These are phyloP conservation scores for Lodderomyces theae DNA, from an alignment of 1,139 yeast genomes.

Conservation along the genomic window DNA sequence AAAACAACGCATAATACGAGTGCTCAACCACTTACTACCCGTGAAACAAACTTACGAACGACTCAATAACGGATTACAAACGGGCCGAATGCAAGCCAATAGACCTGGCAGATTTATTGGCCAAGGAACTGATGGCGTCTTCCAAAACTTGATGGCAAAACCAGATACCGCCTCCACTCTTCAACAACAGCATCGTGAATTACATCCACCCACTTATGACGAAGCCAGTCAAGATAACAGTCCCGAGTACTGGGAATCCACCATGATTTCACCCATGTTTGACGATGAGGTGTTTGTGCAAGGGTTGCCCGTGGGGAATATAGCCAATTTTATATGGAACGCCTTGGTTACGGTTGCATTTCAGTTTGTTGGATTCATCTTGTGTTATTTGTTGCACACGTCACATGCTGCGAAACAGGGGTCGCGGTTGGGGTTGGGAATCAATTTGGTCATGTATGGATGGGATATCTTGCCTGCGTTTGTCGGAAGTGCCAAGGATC, in stretches of 20 bases:
- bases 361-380: constrained; percentile 88
- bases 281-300: constrained; percentile 90
- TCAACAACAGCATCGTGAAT: constrained; percentile 33
- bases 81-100: constrained; percentile 47
- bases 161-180: constrained; percentile 55
- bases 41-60: constrained; percentile 46
- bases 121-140: constrained; percentile 83
- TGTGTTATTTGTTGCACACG: constrained; percentile 88
- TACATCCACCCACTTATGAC: constrained; percentile 86
- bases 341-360: constrained; percentile 82
- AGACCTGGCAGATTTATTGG: constrained; percentile 49
- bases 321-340: constrained; percentile 88
- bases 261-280: constrained; percentile 79
- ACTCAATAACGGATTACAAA: constrained; percentile 40
- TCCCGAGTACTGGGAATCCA: constrained; percentile 96
- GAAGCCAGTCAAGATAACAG: constrained; percentile 94
- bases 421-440: constrained; percentile 87
- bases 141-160: constrained; percentile 85
- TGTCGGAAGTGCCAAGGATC: constrained; percentile 39
- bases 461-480: constrained; percentile 66
- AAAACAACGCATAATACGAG: constrained; percentile 31
- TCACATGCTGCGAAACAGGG: constrained; percentile 98
- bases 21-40: constrained; percentile 36
- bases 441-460: constrained; percentile 78
- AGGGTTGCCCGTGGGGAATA: constrained; percentile 94